phyloP scores from a whole-genome alignment of 495 filamentous ascomycete genomes.

The Glarea lozoyensis region DNA sequence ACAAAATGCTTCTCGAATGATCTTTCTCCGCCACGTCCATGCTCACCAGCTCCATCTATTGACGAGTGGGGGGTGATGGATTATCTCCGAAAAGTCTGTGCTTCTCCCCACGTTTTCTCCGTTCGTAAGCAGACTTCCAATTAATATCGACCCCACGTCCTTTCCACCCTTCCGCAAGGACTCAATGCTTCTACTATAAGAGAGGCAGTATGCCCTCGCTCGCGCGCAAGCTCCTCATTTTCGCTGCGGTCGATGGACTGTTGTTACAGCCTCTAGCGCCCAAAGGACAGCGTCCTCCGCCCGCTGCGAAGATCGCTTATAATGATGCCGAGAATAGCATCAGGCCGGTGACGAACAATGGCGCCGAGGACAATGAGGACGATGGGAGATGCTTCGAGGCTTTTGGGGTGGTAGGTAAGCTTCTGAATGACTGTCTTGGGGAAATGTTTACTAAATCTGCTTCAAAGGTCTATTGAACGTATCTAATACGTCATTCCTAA shows the following conservation, averaged over 20 bases:
- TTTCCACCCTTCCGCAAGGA: not conserved
- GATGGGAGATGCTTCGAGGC: slow-evolving; percentile 50
- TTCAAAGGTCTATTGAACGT: slow-evolving; percentile 60
- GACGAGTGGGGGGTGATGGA: too few relatives aligned
- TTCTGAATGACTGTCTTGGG: not conserved
- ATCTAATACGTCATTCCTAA: slow-evolving; percentile 65
- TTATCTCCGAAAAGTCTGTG: too few relatives aligned
- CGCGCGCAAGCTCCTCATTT: slow-evolving; percentile 68
- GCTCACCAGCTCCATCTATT: too few relatives aligned
- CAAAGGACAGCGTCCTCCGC: slow-evolving; percentile 37
- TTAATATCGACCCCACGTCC: not conserved
- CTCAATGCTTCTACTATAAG: slow-evolving; percentile 2
- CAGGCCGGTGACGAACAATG: slow-evolving; percentile 30
- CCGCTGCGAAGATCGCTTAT: slow-evolving; percentile 63
- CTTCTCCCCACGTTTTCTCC: too few relatives aligned
- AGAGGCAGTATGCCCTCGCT: slow-evolving; percentile 55
- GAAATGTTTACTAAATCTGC: not conserved
- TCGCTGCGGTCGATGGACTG: slow-evolving; percentile 79
- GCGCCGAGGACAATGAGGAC: not conserved
- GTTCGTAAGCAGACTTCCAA: too few relatives aligned
- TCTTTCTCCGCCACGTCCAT: too few relatives aligned
- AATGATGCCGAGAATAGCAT: slow-evolving; percentile 57
- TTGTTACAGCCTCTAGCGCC: slow-evolving; percentile 62
- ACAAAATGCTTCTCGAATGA: too few relatives aligned
- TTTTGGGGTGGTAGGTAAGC: slow-evolving; percentile 78